These are phyloP conservation scores for Conidiobolus incongruus DNA, from an alignment of 371 early-diverging fungal species.

Conservation along the genomic window DNA sequence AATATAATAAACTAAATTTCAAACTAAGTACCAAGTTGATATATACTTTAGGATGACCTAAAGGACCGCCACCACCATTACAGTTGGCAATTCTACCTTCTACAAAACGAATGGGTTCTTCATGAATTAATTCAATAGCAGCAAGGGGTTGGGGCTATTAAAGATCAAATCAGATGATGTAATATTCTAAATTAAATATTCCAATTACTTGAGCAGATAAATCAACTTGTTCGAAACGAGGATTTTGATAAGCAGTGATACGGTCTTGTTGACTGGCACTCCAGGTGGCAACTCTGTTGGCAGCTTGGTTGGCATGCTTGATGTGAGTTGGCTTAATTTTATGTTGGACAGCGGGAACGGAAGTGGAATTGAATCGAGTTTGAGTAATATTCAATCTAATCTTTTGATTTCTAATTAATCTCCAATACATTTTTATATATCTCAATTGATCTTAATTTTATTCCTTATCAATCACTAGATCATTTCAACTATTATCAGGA, in stretches of 20 bases:
- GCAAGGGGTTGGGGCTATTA: constrained; percentile 67
- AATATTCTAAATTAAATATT: not conserved
- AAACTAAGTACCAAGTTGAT: constrained; percentile 54
- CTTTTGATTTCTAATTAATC: too few relatives aligned
- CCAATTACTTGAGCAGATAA: constrained; percentile 44
- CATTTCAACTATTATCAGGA: too few relatives aligned
- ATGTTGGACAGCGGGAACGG: too few relatives aligned
- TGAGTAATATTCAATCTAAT: too few relatives aligned
- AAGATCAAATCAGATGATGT: not conserved
- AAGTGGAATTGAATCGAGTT: too few relatives aligned
- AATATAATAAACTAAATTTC: constrained; percentile 3
- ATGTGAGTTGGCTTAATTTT: too few relatives aligned
- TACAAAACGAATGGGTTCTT: constrained; percentile 61
- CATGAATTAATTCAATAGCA: constrained; percentile 78
- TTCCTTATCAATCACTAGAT: too few relatives aligned
- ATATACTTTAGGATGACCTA: constrained; percentile 87
- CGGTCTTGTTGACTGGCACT: constrained; percentile 45
- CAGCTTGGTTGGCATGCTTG: too few relatives aligned
- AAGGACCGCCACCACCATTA: constrained; percentile 83
- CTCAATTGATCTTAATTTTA: too few relatives aligned
- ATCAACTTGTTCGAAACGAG: constrained; percentile 80
- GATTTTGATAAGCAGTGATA: constrained; percentile 43
- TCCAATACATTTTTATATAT: too few relatives aligned
- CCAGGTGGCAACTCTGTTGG: constrained; percentile 58
- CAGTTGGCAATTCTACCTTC: constrained; percentile 53